Percentiles rank a stretch among this genome's conserved stretches.
Evolutionary conservation across 805 yeast genomes (phyloP).

Genomic region (Suhomyces canberraensis): DNA sequence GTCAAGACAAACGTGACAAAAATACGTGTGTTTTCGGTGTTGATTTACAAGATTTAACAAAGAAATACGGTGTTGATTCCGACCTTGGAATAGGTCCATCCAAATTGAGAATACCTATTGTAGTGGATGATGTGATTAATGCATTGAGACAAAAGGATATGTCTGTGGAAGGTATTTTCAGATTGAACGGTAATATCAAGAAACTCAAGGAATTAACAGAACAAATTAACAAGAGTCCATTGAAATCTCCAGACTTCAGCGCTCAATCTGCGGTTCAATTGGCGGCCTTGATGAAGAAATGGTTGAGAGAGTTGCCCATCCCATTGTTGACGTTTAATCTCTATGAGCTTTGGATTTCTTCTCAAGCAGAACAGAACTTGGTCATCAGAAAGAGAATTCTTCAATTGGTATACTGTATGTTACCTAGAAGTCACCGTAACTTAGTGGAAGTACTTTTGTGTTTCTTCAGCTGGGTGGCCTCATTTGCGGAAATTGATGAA

Average conservation of each 20-base stretch:
- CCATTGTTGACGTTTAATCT: slow-evolving; percentile 78
- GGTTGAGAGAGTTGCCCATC: slow-evolving; percentile 87
- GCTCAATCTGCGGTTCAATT: slow-evolving; percentile 85
- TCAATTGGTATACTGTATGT: slow-evolving; percentile 65
- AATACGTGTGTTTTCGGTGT: slow-evolving; percentile 64
- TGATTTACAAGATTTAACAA: slow-evolving; percentile 66
- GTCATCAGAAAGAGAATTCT: slow-evolving; percentile 50
- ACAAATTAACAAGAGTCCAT: slow-evolving; percentile 70
- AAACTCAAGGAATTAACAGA: slow-evolving; percentile 70
- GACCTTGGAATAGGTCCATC: slow-evolving; percentile 82
- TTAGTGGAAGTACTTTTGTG: slow-evolving; percentile 79
- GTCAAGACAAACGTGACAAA: slow-evolving; percentile 25
- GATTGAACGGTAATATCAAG: slow-evolving; percentile 93
- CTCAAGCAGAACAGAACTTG: slow-evolving; percentile 51
- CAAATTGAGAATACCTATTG: slow-evolving; percentile 74
- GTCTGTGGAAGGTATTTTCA: slow-evolving; percentile 93
- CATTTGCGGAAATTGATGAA: slow-evolving; percentile 90
- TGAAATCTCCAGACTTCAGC: slow-evolving; percentile 64
- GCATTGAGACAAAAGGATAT: slow-evolving; percentile 87
- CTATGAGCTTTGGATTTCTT: slow-evolving; percentile 73
- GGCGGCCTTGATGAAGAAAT: slow-evolving; percentile 89
- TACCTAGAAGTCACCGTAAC: slow-evolving; percentile 81
- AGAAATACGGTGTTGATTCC: slow-evolving; percentile 75
- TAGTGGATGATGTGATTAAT: slow-evolving; percentile 80
- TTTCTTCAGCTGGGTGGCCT: slow-evolving; percentile 92